Conservation (phyloP, 176 grass and related monocot species). For the Microstegium vimineum region DNA sequence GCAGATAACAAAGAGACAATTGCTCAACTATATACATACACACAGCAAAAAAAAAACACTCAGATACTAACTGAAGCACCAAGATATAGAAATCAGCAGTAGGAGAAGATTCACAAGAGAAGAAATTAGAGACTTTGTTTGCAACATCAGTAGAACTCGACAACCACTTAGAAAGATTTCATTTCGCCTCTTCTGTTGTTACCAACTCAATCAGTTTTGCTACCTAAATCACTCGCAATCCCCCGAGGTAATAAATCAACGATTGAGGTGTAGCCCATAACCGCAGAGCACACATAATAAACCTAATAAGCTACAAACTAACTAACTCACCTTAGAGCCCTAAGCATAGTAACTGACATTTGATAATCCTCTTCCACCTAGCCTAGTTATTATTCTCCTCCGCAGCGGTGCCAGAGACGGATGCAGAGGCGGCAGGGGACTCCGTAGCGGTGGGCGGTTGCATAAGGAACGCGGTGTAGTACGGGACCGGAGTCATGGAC, state of each 20-base stretch:
- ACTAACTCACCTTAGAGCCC: not conserved
- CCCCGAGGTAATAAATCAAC: not conserved
- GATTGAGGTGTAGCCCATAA: slow-evolving; percentile 3
- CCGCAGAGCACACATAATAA: slow-evolving; percentile 1
- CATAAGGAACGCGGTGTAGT: slow-evolving; percentile 54
- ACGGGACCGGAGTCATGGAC: slow-evolving; percentile 16
- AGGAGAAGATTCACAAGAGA: slow-evolving; percentile 31
- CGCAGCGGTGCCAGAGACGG: not conserved
- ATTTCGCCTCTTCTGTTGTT: not conserved
- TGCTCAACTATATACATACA: not conserved
- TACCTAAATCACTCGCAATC: not conserved
- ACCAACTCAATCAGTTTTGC: not conserved
- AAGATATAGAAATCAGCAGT: not conserved
- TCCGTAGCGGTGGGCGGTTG: slow-evolving; percentile 11
- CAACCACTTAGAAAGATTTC: not conserved
- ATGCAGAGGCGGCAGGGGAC: not conserved
- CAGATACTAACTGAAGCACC: not conserved
- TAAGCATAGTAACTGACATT: slow-evolving; percentile 10
- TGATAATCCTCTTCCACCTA: not conserved
- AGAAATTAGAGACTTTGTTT: slow-evolving; percentile 4
- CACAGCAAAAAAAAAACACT: not conserved
- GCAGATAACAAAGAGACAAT: not conserved
- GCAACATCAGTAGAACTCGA: slow-evolving; percentile 8
- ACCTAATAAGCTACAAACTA: slow-evolving; percentile 8
- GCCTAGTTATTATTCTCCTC: slow-evolving; percentile 28